A percentile compares a stretch with the other conserved stretches of the same genome.
Evolutionary conservation across 768 basidiomycete genomes (phyloP).

Genomic region (Rickenella mellea): DNA sequence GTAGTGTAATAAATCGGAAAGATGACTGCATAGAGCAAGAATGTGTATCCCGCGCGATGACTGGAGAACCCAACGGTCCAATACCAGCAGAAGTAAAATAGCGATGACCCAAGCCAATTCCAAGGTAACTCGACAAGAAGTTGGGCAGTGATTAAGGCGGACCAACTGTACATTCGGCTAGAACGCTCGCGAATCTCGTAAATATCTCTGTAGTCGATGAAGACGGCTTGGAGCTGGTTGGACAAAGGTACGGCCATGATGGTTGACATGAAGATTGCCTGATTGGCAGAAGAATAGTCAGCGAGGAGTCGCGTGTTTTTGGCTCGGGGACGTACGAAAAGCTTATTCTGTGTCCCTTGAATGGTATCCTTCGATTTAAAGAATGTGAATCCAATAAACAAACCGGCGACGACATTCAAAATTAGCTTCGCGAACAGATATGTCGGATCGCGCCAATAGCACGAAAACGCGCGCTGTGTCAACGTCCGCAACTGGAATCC

Average conservation of each 20-base stretch:
- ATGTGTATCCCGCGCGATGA: slow-evolving; percentile 29
- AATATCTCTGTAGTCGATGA: slow-evolving; percentile 26
- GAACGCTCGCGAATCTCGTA: slow-evolving; percentile 33
- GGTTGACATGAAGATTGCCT: slow-evolving; percentile 25
- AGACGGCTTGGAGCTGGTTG: slow-evolving; percentile 33
- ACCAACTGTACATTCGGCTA: slow-evolving; percentile 33
- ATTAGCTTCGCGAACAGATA: slow-evolving; percentile 29
- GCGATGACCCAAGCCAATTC: slow-evolving; percentile 28
- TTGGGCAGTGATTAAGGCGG: slow-evolving; percentile 23
- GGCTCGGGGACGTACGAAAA: slow-evolving; percentile 40
- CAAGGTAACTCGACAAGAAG: slow-evolving; percentile 32
- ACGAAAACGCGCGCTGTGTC: slow-evolving; percentile 19
- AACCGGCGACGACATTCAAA: slow-evolving; percentile 21
- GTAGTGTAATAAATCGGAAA: slow-evolving; percentile 37
- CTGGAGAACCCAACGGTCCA: slow-evolving; percentile 33
- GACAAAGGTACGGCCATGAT: slow-evolving; percentile 25
- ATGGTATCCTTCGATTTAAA: slow-evolving; percentile 24
- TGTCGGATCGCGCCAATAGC: slow-evolving; percentile 30
- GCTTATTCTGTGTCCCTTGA: slow-evolving; percentile 32
- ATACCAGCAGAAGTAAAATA: slow-evolving; percentile 41
- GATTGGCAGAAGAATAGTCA: slow-evolving; percentile 5
- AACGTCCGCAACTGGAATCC: slow-evolving; percentile 23
- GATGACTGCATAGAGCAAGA: slow-evolving; percentile 25
- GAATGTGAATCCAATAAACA: slow-evolving; percentile 35
- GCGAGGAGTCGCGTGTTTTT: slow-evolving; percentile 9